Evolutionary conservation across 371 early-diverging fungal genomes (phyloP).

Genomic region (Thermomucor indicae-seudaticae): DNA sequence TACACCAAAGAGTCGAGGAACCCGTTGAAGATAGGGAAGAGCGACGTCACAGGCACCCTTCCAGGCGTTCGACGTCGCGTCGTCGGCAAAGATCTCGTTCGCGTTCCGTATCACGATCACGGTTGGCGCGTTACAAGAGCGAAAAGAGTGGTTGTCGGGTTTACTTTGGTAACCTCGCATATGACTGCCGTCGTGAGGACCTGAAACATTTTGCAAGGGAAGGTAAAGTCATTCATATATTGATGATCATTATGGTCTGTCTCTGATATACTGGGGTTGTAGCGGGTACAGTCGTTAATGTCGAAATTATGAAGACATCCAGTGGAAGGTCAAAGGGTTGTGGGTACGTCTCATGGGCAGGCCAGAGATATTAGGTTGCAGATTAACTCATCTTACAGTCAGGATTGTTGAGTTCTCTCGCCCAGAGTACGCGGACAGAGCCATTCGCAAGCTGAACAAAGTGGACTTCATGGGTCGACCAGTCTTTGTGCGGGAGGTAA

Average conservation of each 20-base stretch:
- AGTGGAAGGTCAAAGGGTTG: conserved; percentile 66
- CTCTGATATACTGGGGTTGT: background rate
- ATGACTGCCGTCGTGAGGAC: conserved; percentile 56
- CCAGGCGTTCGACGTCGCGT: conserved; percentile 10
- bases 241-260: background rate
- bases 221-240: conserved; percentile 37
- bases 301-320: conserved; percentile 58
- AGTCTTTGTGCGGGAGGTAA: conserved; percentile 71
- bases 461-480: conserved; percentile 73
- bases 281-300: conserved; percentile 72
- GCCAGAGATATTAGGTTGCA: background rate
- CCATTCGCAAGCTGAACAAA: conserved; percentile 73
- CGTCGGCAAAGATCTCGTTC: conserved; percentile 14
- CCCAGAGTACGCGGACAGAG: conserved; percentile 76
- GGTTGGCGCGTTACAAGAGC: background rate
- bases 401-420: conserved; percentile 79
- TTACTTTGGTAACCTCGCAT: conserved; percentile 64
- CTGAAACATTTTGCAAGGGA: conserved; percentile 80
- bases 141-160: conserved; percentile 38
- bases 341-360: conserved; percentile 25
- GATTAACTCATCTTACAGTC: background rate
- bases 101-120: conserved; percentile 11
- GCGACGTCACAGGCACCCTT: background rate
- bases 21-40: background rate
- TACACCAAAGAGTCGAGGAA: background rate